Base-by-base conservation (phyloP, 1,284 basidiomycete genomes). In the Sutorius eximius region DNA sequence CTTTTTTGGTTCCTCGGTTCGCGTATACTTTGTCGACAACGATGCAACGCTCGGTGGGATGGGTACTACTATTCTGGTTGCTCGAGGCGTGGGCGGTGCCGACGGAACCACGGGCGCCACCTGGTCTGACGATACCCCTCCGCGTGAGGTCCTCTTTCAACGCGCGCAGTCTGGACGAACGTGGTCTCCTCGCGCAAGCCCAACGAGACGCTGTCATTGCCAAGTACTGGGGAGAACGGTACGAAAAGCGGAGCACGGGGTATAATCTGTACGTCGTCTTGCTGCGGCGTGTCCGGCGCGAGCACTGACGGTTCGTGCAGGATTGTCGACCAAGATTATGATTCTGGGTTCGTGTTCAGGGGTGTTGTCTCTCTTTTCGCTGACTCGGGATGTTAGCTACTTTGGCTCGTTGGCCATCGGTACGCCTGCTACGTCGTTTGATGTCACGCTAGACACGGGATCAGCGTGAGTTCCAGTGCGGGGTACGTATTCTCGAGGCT, bases 361-460 rank as follows among this genome's bases (percentile, higher is more conserved):
- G 5, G 10, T 40, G 32, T 12, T 9, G 20, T 5, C 13, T n/a
- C 15, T n/a, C 18, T 5, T 44, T 44, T 27, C 24, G 10, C 36
- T 37, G 6, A 18, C n/a, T n/a, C n/a, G 16, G 34, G 9, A n/a
- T 18, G 36, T 37, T 45, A 75, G 75, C 36, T 76, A 74, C 55
- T 75, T 70, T 53, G 75, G 76, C 36, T 71, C 75, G 44, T 49
- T 77, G 52, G 75, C 75, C n/a, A 67, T 77, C 32, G 75, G 75
- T 22, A 76, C 75, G 1, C 75, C 75, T 29, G 64, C 70, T 0
- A 62, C 67, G 3, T 70, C 75, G 3, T 77, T 69, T 41, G 59
- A 77, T 51, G 71, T 77, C 41, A 60, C 77, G 18, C 61, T 82
- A 20, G 80, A 87, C 66, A 87, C 86, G 0, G 86, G 86, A 6